Conservation (phyloP, 495 filamentous ascomycete genomes). For the Rhizodiscina lignyota region DNA sequence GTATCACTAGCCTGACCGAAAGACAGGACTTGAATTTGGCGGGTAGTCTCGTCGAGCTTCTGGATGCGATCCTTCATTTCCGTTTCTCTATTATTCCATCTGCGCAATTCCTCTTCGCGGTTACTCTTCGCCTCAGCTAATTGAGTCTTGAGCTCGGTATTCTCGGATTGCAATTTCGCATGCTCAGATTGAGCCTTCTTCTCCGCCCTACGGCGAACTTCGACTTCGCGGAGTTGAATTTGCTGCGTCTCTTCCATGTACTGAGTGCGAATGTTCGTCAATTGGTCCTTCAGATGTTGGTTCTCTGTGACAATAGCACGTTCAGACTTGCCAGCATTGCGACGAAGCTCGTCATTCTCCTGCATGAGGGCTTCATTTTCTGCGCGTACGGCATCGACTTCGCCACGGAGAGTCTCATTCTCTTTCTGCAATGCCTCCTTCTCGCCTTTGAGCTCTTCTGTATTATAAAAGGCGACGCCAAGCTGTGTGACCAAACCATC, state of each 20-base stretch:
- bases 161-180: constrained; percentile 18
- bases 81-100: constrained; percentile 6
- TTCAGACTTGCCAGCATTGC: background rate
- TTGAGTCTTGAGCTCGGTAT: constrained; percentile 29
- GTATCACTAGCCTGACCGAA: constrained; percentile 13
- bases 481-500: constrained; percentile 49
- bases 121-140: constrained; percentile 1
- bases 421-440: constrained; percentile 14
- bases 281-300: constrained; percentile 4
- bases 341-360: constrained; percentile 1
- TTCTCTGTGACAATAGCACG: background rate
- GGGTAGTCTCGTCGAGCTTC: constrained; percentile 12
- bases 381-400: constrained; percentile 9
- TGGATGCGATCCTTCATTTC: constrained; percentile 7
- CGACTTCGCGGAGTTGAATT: background rate
- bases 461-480: constrained; percentile 42
- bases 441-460: constrained; percentile 40
- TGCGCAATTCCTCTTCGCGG: background rate
- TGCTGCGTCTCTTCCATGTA: background rate
- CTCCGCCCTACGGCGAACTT: constrained; percentile 1
- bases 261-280: background rate
- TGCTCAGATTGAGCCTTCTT: constrained; percentile 8
- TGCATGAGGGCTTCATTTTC: constrained; percentile 16
- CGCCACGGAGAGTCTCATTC: constrained; percentile 14
- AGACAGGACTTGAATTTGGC: constrained; percentile 10